Conservation (phyloP, 805 yeast genomes). For the Grigorovia jiainica region DNA sequence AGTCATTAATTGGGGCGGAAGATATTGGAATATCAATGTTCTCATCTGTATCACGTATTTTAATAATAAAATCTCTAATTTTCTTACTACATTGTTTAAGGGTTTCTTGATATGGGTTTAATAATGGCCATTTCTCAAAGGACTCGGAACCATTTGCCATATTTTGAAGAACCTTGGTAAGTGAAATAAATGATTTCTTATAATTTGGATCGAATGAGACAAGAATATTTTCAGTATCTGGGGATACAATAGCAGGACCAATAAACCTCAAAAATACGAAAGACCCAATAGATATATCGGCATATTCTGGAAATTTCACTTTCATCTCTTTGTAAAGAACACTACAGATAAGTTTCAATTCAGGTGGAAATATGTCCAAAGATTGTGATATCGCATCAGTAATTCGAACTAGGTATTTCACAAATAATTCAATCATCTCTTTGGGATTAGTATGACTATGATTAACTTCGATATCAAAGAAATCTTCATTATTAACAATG, state of each 20-base stretch:
- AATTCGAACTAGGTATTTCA: conserved; percentile 43
- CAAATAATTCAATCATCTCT: conserved; percentile 36
- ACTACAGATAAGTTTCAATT: conserved; percentile 59
- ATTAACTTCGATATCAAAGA: conserved; percentile 54
- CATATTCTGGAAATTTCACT: conserved; percentile 51
- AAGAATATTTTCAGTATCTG: conserved; percentile 41
- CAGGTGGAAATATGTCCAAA: conserved; percentile 49
- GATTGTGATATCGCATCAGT: conserved; percentile 51
- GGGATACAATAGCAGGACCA: conserved; percentile 89
- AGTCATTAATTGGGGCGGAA: conserved; percentile 11
- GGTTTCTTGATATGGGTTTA: conserved; percentile 33
- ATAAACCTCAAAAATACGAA: conserved; percentile 69
- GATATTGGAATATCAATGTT: conserved; percentile 13
- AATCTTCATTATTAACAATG: conserved; percentile 38
- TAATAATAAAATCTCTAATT: conserved; percentile 33
- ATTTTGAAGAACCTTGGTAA: conserved; percentile 74
- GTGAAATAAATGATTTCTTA: conserved; percentile 58
- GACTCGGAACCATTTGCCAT: conserved; percentile 72
- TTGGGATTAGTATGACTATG: conserved; percentile 29
- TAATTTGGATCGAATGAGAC: conserved; percentile 31
- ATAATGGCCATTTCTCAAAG: conserved; percentile 51
- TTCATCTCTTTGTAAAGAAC: conserved; percentile 48
- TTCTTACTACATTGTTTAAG: conserved; percentile 29
- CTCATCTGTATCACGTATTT: conserved; percentile 17
- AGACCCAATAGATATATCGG: conserved; percentile 68